Evolutionary conservation across 345 rosid genomes (phyloP).

Genomic region (Salix brachista): DNA sequence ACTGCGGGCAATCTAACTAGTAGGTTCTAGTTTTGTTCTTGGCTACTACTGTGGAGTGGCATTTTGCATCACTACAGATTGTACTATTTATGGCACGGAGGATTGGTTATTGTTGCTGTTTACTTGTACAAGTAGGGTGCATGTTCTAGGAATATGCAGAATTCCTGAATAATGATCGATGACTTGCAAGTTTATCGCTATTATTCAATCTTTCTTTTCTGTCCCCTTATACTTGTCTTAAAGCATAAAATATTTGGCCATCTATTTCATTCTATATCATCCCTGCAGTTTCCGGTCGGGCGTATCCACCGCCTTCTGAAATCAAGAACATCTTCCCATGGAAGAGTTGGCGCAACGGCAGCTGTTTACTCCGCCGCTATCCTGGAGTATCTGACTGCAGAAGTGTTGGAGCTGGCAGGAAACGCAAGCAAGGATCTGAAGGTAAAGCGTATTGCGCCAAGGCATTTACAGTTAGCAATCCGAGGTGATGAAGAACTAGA

Average conservation of each 20-base stretch:
- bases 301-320: slow-evolving; percentile 24
- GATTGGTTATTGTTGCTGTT: background rate
- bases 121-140: background rate
- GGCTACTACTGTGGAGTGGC: background rate
- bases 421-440: slow-evolving; percentile 34
- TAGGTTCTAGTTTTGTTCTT: background rate
- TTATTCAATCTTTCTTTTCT: background rate
- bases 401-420: slow-evolving; percentile 31
- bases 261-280: background rate
- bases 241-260: background rate
- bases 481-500: slow-evolving; percentile 33
- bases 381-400: slow-evolving; percentile 27
- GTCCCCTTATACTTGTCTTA: background rate
- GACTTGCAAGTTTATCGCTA: background rate
- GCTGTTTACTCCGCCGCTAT: slow-evolving; percentile 23
- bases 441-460: slow-evolving; percentile 25
- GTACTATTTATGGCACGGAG: background rate
- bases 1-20: too few relatives aligned
- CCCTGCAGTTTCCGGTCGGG: slow-evolving; percentile 23
- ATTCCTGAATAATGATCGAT: background rate
- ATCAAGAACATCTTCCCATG: slow-evolving; percentile 22
- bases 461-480: slow-evolving; percentile 30
- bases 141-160: background rate
- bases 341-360: slow-evolving; percentile 35
- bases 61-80: background rate